Base-by-base conservation (phyloP, 2,329 filamentous ascomycete genomes). In the Aspergillus sojae region DNA sequence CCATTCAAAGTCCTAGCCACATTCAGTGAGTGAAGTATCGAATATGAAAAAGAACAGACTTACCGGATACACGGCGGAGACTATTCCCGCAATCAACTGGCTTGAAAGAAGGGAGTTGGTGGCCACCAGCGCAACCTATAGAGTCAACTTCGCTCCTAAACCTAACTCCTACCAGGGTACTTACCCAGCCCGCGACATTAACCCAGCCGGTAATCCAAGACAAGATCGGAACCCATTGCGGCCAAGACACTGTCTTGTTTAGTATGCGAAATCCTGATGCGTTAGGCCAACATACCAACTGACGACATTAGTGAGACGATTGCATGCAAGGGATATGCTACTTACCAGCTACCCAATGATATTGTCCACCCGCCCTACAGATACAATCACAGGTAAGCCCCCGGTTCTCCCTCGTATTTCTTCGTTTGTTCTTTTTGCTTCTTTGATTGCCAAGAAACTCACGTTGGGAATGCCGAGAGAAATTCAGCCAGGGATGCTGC, bases 121-220 rank as follows among this genome's bases (percentile, higher is more conserved):
- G 1, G 89, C 89, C 1, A 87, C 88, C 48, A 92, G 77, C 6
- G 86, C 86, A 70, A 80, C 70, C 77, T 78, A 55, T 56, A 39
- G 43, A 30, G 30, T 46, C 34, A 53, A 16, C 9, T 19, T 28
- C 32, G 19, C 32, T 36, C 32, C 4, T 28, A 23, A 23, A 16
- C n/a, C 12, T 7, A 7, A 34, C 3, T 41, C 16, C 39, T 21
- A 10, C 21, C 30, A 9, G 36, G 21, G 19, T 19, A 23, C 67
- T 30, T 36, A 91, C 87, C 88, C 89, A 91, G 26, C 88, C 89
- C 7, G 87, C 87, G 16, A 88, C 84, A 89, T 91, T 77, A 48
- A 77, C 71, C 89, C 89, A 92, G n/a, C 89, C 90, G 0, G 89
- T 91, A 46, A 88, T 83, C 80, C 89, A 92, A 53, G 87, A 89